A percentile compares a stretch with the other conserved stretches of the same genome.
Evolutionary conservation across 2,329 filamentous ascomycete species (phyloP).

Genomic region (Orbilia brochopaga): DNA sequence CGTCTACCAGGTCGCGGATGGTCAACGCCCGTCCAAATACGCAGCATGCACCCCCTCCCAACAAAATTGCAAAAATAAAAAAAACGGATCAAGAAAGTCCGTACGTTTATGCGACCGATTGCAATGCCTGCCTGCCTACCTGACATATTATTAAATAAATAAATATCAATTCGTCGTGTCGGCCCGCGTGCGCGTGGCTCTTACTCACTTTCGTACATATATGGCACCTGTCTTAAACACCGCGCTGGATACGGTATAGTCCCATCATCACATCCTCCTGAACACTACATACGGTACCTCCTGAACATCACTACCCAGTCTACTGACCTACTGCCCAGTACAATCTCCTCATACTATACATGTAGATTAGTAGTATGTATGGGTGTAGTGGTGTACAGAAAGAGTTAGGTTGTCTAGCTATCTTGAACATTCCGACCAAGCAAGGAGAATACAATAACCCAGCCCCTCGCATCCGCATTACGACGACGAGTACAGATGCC

Average conservation of each 20-base stretch:
- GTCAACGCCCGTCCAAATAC: no score
- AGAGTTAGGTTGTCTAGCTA: neutral
- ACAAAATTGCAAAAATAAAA: no score
- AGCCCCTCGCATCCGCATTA: conserved; percentile 3
- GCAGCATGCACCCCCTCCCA: no score
- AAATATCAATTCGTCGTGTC: neutral
- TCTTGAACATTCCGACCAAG: neutral
- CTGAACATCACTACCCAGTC: neutral
- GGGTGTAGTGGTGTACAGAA: neutral
- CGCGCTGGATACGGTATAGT: neutral
- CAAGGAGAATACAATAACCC: neutral
- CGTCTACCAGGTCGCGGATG: no score
- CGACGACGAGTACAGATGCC: neutral
- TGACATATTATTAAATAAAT: no score
- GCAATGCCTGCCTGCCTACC: no score
- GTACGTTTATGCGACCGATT: no score
- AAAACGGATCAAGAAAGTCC: no score
- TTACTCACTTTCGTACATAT: neutral
- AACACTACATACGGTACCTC: neutral
- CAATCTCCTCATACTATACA: no score
- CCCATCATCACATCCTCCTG: neutral
- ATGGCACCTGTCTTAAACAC: neutral
- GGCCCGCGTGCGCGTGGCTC: conserved; percentile 2
- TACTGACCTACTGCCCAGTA: no score
- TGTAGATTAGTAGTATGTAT: no score